Base-by-base conservation (phyloP, 2,329 filamentous ascomycete species). In the Aspergillus clavatus region DNA sequence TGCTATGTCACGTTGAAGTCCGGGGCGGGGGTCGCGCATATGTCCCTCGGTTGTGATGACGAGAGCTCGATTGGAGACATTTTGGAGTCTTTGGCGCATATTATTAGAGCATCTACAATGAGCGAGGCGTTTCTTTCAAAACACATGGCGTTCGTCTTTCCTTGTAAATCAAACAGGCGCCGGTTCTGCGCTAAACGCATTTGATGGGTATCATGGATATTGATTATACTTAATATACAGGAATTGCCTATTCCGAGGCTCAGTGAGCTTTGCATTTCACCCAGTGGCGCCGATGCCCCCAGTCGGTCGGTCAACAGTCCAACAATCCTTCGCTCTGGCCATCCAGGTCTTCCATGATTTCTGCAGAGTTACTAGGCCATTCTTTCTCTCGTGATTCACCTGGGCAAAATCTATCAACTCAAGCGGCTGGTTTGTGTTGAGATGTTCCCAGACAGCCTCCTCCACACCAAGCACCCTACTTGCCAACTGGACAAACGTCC, bases 401-500 rank as follows among this genome's bases (percentile, higher is more conserved):
- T 33, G 22, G 22, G 14, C 14, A 11, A 19, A 18, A 5, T 16
- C 10, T n/a, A 35, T 16, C 7, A 37, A 28, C 3, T 5, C 6
- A 8, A 10, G 5, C 16, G 18, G 14, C 31, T 35, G 8, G 8
- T 5, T 10, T 18, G 10, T 11, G 11, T 11, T 11, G 18, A 45
- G 33, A 31, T 22, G 19, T 23, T 43, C 22, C 21, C 38, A 42
- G 3, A 49, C 23, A 2, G 40, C 28, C 7, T 52, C 46, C 4
- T 50, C 21, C 4, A 59, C 24, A 7, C 45, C 46, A 45, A 66
- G 65, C 5, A 46, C 50, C 8, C 43, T 52, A 8, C 50, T 45
- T 26, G 58, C 51, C 43, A 66, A 49, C 45, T 67, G 59, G 22
- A 70, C 53, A 49, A 71, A 71, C 1, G 60, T 67, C 68, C 68